These are phyloP conservation scores for Margaritispora aquatica DNA, from an alignment of 495 filamentous ascomycete genomes.

Conservation along the genomic window DNA sequence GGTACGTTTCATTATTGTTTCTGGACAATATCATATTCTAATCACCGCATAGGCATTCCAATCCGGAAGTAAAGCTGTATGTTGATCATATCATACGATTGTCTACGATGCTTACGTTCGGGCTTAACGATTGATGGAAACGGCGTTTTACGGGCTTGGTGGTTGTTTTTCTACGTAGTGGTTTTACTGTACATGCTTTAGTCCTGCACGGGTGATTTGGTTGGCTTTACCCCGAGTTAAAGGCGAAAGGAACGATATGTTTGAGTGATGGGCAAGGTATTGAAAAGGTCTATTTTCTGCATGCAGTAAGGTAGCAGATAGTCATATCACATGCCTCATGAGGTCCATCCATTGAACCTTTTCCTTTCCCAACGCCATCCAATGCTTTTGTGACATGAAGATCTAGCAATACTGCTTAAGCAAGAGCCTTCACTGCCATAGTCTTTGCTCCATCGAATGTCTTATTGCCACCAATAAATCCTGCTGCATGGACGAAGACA, in stretches of 20 bases:
- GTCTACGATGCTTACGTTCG: constrained; percentile 1
- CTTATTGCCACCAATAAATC: constrained; percentile 93
- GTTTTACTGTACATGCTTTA: constrained; percentile 21
- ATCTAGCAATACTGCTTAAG: constrained; percentile 12
- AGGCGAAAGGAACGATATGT: constrained; percentile 9
- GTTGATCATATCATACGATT: neutral
- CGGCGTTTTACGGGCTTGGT: constrained; percentile 19
- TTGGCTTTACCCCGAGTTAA: neutral
- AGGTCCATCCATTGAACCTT: neutral
- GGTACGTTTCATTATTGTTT: constrained; percentile 21
- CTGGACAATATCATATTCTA: neutral
- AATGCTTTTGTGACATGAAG: constrained; percentile 9
- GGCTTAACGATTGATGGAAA: constrained; percentile 10
- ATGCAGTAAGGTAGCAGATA: neutral
- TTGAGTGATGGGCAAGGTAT: neutral
- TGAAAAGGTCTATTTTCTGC: neutral
- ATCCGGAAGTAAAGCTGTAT: constrained; percentile 37
- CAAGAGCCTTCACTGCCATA: constrained; percentile 71
- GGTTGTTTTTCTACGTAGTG: neutral
- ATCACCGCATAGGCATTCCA: constrained; percentile 36
- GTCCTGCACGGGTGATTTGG: neutral
- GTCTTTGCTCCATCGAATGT: constrained; percentile 81
- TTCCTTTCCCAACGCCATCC: constrained; percentile 18
- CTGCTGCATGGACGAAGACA: constrained; percentile 89
- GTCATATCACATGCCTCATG: neutral